phyloP scores from a whole-genome alignment of 352 stramenopile species.

The Phytophthora crassamura region DNA sequence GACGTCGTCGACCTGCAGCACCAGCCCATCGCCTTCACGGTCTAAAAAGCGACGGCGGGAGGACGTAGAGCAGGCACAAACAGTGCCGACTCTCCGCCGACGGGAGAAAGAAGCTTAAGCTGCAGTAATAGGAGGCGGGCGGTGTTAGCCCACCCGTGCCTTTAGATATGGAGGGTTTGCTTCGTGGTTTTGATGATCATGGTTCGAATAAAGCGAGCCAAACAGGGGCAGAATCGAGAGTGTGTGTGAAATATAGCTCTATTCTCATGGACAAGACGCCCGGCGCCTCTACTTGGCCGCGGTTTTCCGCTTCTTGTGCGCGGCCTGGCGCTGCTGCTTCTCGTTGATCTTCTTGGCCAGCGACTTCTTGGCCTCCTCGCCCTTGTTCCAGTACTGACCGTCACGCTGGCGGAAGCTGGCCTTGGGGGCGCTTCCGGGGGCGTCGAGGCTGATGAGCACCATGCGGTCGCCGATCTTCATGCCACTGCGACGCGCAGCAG shows the following conservation, averaged over 20 bases:
- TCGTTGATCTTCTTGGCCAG: conserved; percentile 78
- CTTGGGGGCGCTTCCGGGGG: conserved; percentile 86
- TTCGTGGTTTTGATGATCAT: background rate
- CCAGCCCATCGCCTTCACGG: conserved; percentile 66
- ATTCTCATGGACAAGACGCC: conserved; percentile 24
- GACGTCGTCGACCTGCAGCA: conserved; percentile 62
- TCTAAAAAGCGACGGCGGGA: conserved; percentile 51
- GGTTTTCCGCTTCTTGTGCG: conserved; percentile 61
- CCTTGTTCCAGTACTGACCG: conserved; percentile 90
- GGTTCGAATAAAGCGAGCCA: too few relatives aligned
- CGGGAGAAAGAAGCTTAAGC: background rate
- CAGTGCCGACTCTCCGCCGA: background rate
- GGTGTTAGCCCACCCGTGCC: background rate
- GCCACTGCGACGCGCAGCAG: conserved; percentile 75
- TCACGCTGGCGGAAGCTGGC: conserved; percentile 89
- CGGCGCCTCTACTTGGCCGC: conserved; percentile 22
- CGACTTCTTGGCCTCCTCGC: conserved; percentile 85
- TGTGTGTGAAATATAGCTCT: conserved; percentile 35
- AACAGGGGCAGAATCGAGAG: too few relatives aligned
- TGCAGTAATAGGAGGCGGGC: conserved; percentile 10
- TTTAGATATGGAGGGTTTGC: conserved; percentile 4
- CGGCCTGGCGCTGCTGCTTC: conserved; percentile 61
- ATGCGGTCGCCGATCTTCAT: conserved; percentile 91
- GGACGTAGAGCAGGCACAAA: background rate
- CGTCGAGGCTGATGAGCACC: conserved; percentile 94